Percentiles rank a stretch among this genome's conserved stretches.
These are phyloP conservation scores for Akebia trifoliata DNA, from an alignment of 164 flowering plant species.

Conservation along the genomic window DNA sequence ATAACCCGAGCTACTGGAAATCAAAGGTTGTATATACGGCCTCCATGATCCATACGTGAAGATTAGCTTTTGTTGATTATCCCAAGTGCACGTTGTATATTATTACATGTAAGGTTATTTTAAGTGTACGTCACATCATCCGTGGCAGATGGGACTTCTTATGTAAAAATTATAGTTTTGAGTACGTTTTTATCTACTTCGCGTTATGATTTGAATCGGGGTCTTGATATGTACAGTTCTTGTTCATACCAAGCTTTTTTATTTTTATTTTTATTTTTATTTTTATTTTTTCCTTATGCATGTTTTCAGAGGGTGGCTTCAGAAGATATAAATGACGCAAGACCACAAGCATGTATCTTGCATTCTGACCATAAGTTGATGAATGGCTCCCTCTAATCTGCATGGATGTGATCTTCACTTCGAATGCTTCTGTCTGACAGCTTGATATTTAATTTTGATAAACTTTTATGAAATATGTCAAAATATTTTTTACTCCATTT, in stretches of 20 bases:
- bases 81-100: constrained; percentile 10
- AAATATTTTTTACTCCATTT: too few relatives aligned
- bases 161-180: background rate
- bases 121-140: background rate
- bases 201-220: background rate
- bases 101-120: background rate
- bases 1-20: constrained; percentile 7
- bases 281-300: background rate
- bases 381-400: too few relatives aligned
- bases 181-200: background rate
- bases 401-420: too few relatives aligned
- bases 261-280: too few relatives aligned
- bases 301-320: background rate
- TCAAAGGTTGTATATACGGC: constrained; percentile 22
- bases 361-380: too few relatives aligned
- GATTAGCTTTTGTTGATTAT: constrained; percentile 2
- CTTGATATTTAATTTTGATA: too few relatives aligned
- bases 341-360: too few relatives aligned
- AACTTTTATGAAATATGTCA: too few relatives aligned
- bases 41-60: background rate
- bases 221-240: background rate
- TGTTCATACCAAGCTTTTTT: background rate
- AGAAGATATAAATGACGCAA: too few relatives aligned
- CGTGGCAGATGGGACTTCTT: background rate
- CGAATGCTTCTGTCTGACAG: too few relatives aligned